Base-by-base conservation (phyloP, 345 rosid species). In the Populus euphratica region DNA sequence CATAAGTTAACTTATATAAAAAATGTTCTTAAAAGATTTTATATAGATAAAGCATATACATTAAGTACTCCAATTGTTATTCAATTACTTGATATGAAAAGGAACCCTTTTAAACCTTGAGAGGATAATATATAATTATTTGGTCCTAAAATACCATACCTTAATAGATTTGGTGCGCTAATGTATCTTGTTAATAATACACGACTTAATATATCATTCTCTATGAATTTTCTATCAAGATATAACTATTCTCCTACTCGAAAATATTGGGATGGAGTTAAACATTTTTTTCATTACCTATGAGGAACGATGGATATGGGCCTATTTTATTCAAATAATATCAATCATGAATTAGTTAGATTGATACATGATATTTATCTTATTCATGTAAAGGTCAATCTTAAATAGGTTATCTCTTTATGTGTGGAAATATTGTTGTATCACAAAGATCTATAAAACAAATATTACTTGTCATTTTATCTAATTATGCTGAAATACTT, bases 181-280 rank as follows among this genome's bases (percentile, higher is more conserved):
- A 73, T 33, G 66, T 56, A 73, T 56, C 75, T 73, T 33, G 66
- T 29, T 52, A 29, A 33, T 56, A 9, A 73, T 73, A 73, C 31
- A 54, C 27, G 49, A 54, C 47, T 18, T 6, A 29, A 72, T 52
- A 29, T 72, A 72, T 0, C 44, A 52, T 72, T 52, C 33, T 21
- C 3, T 5, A 64, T 72, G 12, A 72, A 41, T 41, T 41, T 41
- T 2, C 12, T 41, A 41, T 20, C 39, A 23, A 71, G 63, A 47
- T 71, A 44, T 56, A 72, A 29, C 54, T 72, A 66, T 20, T 29
- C 75, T 27, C 5, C 17, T n/a, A 63, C 33, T 9, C 3, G 0
- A 0, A 63, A 12, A 27, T 6, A 9, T 63, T 72, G 25, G 75
- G 29, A 54, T 72, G 31, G 29, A 6, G 6, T 72, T 61, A 72